These are phyloP conservation scores for Eimeria sp. DNA, from an alignment of 169 alveolate genomes.

Conservation along the genomic window DNA sequence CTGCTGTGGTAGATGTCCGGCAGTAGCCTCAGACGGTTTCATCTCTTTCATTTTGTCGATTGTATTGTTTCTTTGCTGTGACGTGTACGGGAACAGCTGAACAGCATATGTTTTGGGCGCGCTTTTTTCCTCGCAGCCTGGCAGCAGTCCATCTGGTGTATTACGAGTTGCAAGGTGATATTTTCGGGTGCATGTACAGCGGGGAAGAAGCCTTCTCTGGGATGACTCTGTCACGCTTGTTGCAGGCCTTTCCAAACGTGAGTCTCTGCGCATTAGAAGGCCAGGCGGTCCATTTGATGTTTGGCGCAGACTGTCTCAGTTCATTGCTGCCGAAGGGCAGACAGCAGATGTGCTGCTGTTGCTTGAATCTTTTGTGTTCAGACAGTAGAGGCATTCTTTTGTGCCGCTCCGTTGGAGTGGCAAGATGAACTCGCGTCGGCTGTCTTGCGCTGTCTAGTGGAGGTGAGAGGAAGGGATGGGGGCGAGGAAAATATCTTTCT, in stretches of 20 bases:
- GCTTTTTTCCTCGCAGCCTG: neutral
- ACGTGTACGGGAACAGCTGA: neutral
- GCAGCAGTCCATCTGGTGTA: conserved; percentile 72
- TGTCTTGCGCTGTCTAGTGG: conserved; percentile 57
- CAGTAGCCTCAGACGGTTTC: neutral
- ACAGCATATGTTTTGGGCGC: neutral
- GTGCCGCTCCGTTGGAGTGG: conserved; percentile 48
- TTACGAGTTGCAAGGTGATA: conserved; percentile 75
- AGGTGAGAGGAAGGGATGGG: conserved; percentile 15
- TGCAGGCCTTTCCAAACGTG: conserved; percentile 73
- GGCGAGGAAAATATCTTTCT: neutral
- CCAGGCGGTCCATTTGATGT: neutral
- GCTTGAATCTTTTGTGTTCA: neutral
- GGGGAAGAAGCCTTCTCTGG: conserved; percentile 41
- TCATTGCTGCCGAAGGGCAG: neutral
- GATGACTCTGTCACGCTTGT: conserved; percentile 54
- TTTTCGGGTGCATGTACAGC: conserved; percentile 52
- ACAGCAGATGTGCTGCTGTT: neutral
- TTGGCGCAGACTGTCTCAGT: neutral
- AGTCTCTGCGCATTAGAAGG: neutral
- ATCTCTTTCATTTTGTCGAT: no score
- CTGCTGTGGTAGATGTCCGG: no score
- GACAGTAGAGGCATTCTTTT: conserved; percentile 76
- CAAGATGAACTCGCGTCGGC: conserved; percentile 76
- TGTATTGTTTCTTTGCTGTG: neutral